phyloP scores from a whole-genome alignment of 768 basidiomycete species.

The Phaeotremella skinneri region DNA sequence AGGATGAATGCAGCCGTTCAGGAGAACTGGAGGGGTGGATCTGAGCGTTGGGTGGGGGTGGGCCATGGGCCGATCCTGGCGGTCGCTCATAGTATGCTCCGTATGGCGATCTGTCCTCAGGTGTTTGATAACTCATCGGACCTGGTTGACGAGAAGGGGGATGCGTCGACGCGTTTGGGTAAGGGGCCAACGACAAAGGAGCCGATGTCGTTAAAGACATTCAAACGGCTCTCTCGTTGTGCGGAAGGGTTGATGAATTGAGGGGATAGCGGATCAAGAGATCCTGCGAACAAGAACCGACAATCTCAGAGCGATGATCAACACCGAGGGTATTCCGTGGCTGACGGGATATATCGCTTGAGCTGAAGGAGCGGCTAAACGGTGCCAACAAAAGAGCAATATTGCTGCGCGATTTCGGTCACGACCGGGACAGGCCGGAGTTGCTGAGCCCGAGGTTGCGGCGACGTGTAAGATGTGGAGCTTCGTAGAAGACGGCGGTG shows the following conservation, averaged over 20 bases:
- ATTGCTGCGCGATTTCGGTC: no score
- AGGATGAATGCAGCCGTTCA: slow-evolving; percentile 29
- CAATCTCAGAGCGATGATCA: no score
- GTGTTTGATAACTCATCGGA: slow-evolving; percentile 21
- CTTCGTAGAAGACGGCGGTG: no score
- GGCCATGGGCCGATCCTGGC: slow-evolving; percentile 26
- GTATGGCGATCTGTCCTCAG: slow-evolving; percentile 19
- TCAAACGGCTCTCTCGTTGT: neutral
- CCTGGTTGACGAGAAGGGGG: slow-evolving; percentile 15
- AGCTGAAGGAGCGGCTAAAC: no score
- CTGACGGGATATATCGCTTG: no score
- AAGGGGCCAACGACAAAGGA: slow-evolving; percentile 22
- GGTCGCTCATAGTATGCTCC: slow-evolving; percentile 21
- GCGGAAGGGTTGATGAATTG: neutral
- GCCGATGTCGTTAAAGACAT: slow-evolving; percentile 24
- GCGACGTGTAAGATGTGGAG: no score
- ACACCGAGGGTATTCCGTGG: no score
- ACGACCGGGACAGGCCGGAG: no score
- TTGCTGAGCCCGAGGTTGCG: no score
- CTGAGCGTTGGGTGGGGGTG: slow-evolving; percentile 18
- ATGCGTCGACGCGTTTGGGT: slow-evolving; percentile 3
- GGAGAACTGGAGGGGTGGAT: slow-evolving; percentile 15
- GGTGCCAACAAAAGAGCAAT: no score
- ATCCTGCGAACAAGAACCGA: no score
- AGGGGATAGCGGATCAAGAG: neutral